Conservation (phyloP, 2,329 filamentous ascomycete genomes). For the Aspergillus melleus region DNA sequence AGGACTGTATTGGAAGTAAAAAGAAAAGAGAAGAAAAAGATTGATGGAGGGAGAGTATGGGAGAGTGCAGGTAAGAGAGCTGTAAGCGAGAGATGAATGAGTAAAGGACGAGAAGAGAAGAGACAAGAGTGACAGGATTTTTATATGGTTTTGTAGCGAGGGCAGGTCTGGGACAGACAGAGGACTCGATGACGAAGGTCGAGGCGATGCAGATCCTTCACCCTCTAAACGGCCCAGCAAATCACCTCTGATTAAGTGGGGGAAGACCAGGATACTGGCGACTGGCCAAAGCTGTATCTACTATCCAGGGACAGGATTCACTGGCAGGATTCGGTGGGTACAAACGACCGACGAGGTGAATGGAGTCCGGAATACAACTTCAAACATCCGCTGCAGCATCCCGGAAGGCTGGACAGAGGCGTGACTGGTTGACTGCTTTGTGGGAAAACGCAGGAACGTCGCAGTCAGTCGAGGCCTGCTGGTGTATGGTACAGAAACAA, state of each 20-base stretch:
- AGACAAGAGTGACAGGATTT: background rate
- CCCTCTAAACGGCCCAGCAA: background rate
- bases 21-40: conserved; percentile 1
- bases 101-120: conserved; percentile 1
- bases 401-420: background rate
- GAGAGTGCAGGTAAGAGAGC: background rate
- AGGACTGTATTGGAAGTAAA: background rate
- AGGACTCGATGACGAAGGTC: background rate
- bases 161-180: background rate
- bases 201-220: background rate
- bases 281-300: background rate
- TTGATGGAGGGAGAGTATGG: background rate
- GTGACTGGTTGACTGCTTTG: background rate
- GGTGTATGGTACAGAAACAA: background rate
- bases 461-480: background rate
- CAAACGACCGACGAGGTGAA: background rate
- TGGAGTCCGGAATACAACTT: conserved; percentile 5
- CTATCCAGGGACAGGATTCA: background rate
- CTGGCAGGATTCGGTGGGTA: background rate
- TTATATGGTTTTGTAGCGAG: background rate
- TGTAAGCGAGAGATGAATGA: conserved; percentile 2
- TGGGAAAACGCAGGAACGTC: conserved; percentile 9
- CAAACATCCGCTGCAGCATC: conserved; percentile 11
- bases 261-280: background rate
- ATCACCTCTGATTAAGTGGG: background rate